These are phyloP conservation scores for Mortierella sp. DNA, from an alignment of 371 early-diverging fungal species.

Conservation along the genomic window DNA sequence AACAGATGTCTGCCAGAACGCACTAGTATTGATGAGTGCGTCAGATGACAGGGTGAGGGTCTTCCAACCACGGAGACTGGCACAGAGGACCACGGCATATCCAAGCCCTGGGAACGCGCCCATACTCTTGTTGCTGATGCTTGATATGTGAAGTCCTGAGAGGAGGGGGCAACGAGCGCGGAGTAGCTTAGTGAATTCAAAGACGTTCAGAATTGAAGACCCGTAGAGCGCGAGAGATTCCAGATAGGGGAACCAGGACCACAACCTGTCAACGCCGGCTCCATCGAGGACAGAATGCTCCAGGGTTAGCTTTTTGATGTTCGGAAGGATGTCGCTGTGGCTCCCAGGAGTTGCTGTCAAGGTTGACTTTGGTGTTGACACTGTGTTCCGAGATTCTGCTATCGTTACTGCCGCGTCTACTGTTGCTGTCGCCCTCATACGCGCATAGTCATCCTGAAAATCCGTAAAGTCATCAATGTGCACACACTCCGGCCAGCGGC, in stretches of 20 bases:
- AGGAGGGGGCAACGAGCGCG: neutral
- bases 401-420: too few species aligned
- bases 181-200: neutral
- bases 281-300: neutral
- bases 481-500: neutral
- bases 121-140: neutral
- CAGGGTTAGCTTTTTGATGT: neutral
- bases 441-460: neutral
- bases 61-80: neutral
- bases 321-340: neutral
- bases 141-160: neutral
- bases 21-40: neutral
- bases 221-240: neutral
- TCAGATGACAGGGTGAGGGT: neutral
- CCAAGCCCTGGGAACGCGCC: neutral
- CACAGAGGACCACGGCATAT: neutral
- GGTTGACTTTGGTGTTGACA: neutral
- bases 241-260: neutral
- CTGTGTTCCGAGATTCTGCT: too few species aligned
- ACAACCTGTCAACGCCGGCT: neutral
- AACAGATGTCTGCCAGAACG: neutral
- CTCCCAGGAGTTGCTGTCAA: neutral
- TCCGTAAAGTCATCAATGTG: neutral
- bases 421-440: neutral
- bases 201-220: neutral